These are phyloP conservation scores for Fistulinella prunicolor DNA, from an alignment of 768 basidiomycete species.

Conservation along the genomic window DNA sequence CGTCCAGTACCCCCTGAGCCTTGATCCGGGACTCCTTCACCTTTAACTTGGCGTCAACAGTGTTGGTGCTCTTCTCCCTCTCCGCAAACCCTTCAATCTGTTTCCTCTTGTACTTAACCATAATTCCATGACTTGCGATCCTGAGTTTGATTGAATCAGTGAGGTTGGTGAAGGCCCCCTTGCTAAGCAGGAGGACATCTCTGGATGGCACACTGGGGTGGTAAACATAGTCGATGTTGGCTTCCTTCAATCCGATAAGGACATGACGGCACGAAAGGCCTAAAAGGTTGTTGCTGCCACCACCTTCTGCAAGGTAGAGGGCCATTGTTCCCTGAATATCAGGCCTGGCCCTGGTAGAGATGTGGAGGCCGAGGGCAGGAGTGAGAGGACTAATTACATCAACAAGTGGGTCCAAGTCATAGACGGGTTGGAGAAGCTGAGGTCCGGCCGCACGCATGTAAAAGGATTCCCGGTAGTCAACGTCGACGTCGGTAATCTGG, in stretches of 20 bases:
- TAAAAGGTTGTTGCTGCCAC: conserved; percentile 25
- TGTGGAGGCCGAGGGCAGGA: conserved; percentile 34
- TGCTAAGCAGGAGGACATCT: conserved; percentile 34
- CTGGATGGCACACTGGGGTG: conserved; percentile 25
- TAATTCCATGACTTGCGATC: conserved; percentile 21
- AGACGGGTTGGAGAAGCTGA: not conserved
- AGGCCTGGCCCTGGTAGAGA: conserved; percentile 33
- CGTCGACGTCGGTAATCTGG: not conserved
- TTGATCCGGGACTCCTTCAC: conserved; percentile 2
- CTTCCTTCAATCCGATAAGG: conserved; percentile 22
- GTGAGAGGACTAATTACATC: conserved; percentile 24
- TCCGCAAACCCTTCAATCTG: conserved; percentile 21
- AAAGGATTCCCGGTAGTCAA: not conserved
- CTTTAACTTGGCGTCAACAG: conserved; percentile 6
- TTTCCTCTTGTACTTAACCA: conserved; percentile 16
- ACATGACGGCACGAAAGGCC: conserved; percentile 33
- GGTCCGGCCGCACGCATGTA: not conserved
- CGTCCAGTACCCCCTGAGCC: not conserved
- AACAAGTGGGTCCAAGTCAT: not conserved
- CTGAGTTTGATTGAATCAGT: conserved; percentile 29
- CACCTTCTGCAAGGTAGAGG: conserved; percentile 32
- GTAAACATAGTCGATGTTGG: conserved; percentile 27
- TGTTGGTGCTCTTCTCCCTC: not conserved
- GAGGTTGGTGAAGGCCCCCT: conserved; percentile 24
- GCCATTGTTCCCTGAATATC: conserved; percentile 25